Evolutionary conservation across 2,329 filamentous ascomycete species (phyloP).

Genomic region (Trichoderma sp.): DNA sequence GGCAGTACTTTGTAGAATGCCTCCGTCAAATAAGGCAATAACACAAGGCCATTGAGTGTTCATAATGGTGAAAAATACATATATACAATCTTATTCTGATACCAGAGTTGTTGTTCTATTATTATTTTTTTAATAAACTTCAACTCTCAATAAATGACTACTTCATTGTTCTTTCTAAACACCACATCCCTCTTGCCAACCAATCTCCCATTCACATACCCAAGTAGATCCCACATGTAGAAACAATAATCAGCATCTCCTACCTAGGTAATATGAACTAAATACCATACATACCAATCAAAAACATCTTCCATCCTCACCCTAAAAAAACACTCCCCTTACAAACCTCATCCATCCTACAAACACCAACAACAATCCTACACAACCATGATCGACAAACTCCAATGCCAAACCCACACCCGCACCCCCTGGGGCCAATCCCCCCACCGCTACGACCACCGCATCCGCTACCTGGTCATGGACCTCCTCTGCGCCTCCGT

Average conservation of each 20-base stretch:
- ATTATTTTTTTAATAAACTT: background rate
- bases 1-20: background rate
- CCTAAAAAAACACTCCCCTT: background rate
- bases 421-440: constrained; percentile 30
- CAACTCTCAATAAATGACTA: background rate
- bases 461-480: constrained; percentile 29
- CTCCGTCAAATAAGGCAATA: background rate
- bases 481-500: constrained; percentile 25
- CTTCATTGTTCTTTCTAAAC: background rate
- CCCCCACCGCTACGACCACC: constrained; percentile 27
- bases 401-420: constrained; percentile 32
- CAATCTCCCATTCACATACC: background rate
- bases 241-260: background rate
- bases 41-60: background rate
- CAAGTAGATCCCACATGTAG: background rate
- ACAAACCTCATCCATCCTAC: background rate
- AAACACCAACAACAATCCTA: background rate
- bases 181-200: background rate
- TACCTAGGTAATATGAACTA: too few species aligned
- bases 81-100: background rate
- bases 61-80: background rate
- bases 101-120: background rate
- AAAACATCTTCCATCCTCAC: too few species aligned
- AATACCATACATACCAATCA: background rate
- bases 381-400: constrained; percentile 23